A percentile compares a stretch with the other conserved stretches of the same genome.
Conservation (phyloP, 177 flowering plant genomes). For the Telopea speciosissima region DNA sequence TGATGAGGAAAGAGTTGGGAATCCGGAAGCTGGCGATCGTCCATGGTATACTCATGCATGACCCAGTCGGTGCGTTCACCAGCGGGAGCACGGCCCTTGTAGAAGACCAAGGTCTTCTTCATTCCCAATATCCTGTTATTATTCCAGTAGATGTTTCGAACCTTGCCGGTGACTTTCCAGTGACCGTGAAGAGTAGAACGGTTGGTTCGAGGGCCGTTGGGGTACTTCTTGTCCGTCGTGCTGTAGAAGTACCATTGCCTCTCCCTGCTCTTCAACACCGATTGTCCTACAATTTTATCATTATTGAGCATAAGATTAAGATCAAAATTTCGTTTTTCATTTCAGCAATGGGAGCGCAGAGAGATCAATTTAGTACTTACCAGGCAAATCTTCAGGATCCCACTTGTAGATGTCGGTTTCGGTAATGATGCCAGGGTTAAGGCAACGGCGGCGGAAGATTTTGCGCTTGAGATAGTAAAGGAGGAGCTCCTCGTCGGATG, state of each 20-base stretch:
- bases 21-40: not conserved
- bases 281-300: conserved; percentile 1
- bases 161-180: conserved; percentile 7
- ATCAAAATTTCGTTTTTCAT: too few species aligned
- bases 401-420: conserved; percentile 5
- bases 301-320: not conserved
- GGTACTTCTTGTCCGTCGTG: conserved; percentile 1
- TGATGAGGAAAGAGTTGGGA: not conserved
- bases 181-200: not conserved
- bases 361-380: too few species aligned
- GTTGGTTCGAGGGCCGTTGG: conserved; percentile 1
- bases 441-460: not conserved
- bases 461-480: conserved; percentile 7
- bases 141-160: not conserved
- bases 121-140: not conserved
- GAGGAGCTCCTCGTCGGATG: conserved; percentile 5
- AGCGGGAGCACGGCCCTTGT: not conserved
- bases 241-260: conserved; percentile 10
- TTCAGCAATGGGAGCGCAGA: too few species aligned
- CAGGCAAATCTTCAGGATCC: conserved; percentile 6
- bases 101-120: conserved; percentile 3
- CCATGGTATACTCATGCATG: conserved; percentile 9
- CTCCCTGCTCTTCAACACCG: conserved; percentile 1
- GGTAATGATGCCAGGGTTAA: not conserved
- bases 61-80: conserved; percentile 9